Evolutionary conservation across 2,329 filamentous ascomycete species (phyloP).

Genomic region (Corinectria fuckeliana): DNA sequence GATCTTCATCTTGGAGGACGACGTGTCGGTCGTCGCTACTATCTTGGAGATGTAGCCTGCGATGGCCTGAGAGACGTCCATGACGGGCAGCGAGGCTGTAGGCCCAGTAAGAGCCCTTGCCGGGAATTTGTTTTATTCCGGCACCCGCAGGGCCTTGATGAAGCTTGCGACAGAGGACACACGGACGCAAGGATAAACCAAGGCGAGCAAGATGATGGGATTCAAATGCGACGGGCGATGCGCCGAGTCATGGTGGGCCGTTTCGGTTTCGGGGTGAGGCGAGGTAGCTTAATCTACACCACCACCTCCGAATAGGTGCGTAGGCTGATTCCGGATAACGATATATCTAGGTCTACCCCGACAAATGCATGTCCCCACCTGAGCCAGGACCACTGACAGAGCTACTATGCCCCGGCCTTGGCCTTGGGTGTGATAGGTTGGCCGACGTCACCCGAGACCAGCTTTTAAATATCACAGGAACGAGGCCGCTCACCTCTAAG

Average conservation of each 20-base stretch:
- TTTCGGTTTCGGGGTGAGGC: not conserved
- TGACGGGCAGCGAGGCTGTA: slow-evolving; percentile 50
- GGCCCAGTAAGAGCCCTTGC: not conserved
- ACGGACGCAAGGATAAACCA: not conserved
- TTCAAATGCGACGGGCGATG: not conserved
- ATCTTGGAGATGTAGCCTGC: slow-evolving; percentile 97
- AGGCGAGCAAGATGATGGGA: not conserved
- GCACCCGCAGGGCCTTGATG: slow-evolving; percentile 2
- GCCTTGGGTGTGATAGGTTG: slow-evolving; percentile 2
- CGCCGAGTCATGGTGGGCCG: not conserved
- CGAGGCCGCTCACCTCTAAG: not conserved
- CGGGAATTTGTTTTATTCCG: slow-evolving; percentile 15
- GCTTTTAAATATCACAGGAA: not conserved
- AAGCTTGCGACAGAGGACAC: not conserved
- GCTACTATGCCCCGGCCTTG: no score
- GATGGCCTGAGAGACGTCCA: slow-evolving; percentile 94
- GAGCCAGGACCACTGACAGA: not conserved
- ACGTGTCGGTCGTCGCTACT: slow-evolving; percentile 73
- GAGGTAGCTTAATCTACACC: slow-evolving; percentile 26
- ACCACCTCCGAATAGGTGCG: no score
- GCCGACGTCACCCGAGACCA: not conserved
- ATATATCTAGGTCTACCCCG: slow-evolving; percentile 34
- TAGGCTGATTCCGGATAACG: slow-evolving; percentile 26
- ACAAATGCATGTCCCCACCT: slow-evolving; percentile 26
- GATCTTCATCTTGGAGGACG: slow-evolving; percentile 96